Base-by-base conservation (phyloP, 1,139 yeast species). In the Saccharomyces hybrid region DNA sequence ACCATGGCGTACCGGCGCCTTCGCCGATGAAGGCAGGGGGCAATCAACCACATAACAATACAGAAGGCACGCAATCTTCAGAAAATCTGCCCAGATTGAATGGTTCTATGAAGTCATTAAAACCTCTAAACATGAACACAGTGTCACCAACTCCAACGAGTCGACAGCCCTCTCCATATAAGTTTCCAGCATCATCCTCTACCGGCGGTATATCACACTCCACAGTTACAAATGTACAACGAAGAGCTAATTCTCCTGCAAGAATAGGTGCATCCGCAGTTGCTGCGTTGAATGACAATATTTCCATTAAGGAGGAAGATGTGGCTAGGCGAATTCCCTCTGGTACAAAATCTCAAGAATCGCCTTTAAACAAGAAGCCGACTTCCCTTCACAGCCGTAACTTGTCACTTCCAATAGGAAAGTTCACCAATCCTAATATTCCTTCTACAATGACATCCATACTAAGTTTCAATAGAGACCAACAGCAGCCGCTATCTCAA, bases 181-280 rank as follows among this genome's bases (percentile, higher is more conserved):
- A 54, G 44, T 65, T 65, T 46, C 69, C 68, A 14, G 62, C 66
- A 6, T 54, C 52, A 13, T 20, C 27, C 14, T 20, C 28, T n/a
- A 30, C 34, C 5, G 38, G 30, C 16, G 28, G 32, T 25, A 13
- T 42, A 30, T 28, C 48, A 34, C 53, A 42, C 50, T 13, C 32
- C 56, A 4, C 31, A 52, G 51, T 50, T 23, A 42, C n/a, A 3
- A 14, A 27, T 4, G 47, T 27, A 11, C 74, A 68, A 47, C 70
- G 73, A 47, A 73, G 83, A 58, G 80, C 82, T 34, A 68, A 78
- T 28, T 84, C 89, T 1, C 91, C 91, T 0, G 87, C 89, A 0
- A 82, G 83, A 62, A 75, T 84, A 9, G 90, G 90, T 0, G 89
- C 89, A 1, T 81, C 79, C 26, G 88, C 89, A 0, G 87, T 84